Evolutionary conservation across 805 yeast genomes (phyloP).

Genomic region (Hanseniaspora nectarophila): DNA sequence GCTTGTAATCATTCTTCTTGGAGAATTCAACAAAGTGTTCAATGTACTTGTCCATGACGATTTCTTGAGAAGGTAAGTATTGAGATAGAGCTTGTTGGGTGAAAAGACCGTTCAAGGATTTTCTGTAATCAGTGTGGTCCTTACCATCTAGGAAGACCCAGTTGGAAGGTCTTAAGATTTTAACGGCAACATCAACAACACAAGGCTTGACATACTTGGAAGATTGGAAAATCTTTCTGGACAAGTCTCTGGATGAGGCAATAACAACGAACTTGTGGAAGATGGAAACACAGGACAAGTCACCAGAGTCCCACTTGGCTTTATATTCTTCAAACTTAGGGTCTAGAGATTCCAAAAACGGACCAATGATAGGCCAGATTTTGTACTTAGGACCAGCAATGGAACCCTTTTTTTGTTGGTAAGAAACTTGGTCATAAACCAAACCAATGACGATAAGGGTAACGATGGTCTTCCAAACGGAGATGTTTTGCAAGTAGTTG

Average conservation of each 20-base stretch:
- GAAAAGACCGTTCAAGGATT: conserved; percentile 78
- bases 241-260: conserved; percentile 76
- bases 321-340: conserved; percentile 90
- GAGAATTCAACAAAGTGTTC: conserved; percentile 49
- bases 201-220: conserved; percentile 91
- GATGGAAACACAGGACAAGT: conserved; percentile 88
- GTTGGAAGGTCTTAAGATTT: conserved; percentile 85
- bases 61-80: conserved; percentile 77
- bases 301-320: conserved; percentile 91
- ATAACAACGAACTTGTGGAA: conserved; percentile 96
- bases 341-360: conserved; percentile 84
- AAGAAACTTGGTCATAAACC: conserved; percentile 64
- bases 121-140: conserved; percentile 87
- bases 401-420: conserved; percentile 67
- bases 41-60: conserved; percentile 70
- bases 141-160: conserved; percentile 98
- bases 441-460: conserved; percentile 39
- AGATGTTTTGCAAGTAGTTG: conserved; percentile 23
- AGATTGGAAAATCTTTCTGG: conserved; percentile 74
- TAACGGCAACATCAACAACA: conserved; percentile 93
- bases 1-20: conserved; percentile 40
- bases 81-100: conserved; percentile 69
- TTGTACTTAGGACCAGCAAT: conserved; percentile 86
- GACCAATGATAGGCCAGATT: conserved; percentile 92
- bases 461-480: conserved; percentile 45